These are phyloP conservation scores for Leccinellum luteum DNA, from an alignment of 768 basidiomycete genomes.

Conservation along the genomic window DNA sequence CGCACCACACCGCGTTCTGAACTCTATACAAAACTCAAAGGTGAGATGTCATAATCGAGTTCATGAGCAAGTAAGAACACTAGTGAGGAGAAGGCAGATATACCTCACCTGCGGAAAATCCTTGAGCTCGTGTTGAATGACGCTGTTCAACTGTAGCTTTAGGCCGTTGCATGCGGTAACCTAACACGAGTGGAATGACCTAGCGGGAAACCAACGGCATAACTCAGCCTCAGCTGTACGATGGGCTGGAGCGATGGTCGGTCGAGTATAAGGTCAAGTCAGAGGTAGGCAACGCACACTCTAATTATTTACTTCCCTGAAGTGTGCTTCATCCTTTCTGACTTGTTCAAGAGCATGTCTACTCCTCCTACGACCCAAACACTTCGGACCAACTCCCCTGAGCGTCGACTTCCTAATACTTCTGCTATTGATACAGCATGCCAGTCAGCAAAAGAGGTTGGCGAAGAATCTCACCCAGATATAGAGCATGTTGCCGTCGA, in stretches of 20 bases:
- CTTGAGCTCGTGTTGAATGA: conserved; percentile 11
- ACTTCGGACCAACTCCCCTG: neutral
- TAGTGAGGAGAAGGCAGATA: conserved; percentile 13
- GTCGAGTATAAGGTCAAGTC: conserved; percentile 21
- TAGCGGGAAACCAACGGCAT: neutral
- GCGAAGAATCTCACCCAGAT: conserved; percentile 18
- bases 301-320: neutral
- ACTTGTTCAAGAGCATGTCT: conserved; percentile 12
- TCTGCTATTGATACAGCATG: conserved; percentile 1
- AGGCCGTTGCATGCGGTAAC: neutral
- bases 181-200: neutral
- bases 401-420: neutral
- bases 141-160: neutral
- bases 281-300: conserved; percentile 4
- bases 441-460: neutral
- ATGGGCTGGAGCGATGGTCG: neutral
- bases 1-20: neutral
- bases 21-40: neutral
- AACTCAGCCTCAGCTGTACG: neutral
- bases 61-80: conserved; percentile 1
- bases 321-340: conserved; percentile 4
- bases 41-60: conserved; percentile 4
- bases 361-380: conserved; percentile 1
- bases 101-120: conserved; percentile 13
- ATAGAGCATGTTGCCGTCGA: conserved; percentile 42